Conservation (phyloP, 75 land plant species). For the Chamaecyparis obtusa region DNA sequence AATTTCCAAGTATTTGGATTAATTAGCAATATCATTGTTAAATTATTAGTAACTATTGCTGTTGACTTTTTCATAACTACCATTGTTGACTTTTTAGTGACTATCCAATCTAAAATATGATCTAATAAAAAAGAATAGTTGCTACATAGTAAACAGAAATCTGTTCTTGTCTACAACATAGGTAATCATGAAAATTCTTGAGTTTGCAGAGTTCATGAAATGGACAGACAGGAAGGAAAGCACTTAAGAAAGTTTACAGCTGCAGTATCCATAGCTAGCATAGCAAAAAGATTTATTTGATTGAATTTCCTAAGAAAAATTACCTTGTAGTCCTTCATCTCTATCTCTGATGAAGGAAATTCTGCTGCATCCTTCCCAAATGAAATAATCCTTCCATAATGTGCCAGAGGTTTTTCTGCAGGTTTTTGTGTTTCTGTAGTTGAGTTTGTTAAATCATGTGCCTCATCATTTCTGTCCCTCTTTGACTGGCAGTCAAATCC, state of each 20-base stretch:
- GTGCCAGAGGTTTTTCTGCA: conserved; percentile 16
- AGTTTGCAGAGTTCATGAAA: background rate
- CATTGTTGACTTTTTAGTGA: background rate
- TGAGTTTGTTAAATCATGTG: background rate
- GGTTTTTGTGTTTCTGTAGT: background rate
- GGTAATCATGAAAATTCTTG: conserved; percentile 5
- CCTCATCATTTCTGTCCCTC: conserved; percentile 39
- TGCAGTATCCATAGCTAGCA: background rate
- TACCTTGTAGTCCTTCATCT: conserved; percentile 75
- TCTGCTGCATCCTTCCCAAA: conserved; percentile 91
- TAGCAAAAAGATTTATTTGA: background rate
- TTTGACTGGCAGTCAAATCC: conserved; percentile 49
- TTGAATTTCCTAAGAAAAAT: conserved; percentile 23
- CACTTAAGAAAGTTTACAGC: background rate
- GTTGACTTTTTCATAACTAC: no score
- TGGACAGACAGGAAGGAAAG: background rate
- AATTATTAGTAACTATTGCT: background rate
- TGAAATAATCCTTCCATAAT: conserved; percentile 90
- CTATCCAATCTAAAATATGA: background rate
- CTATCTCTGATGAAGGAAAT: conserved; percentile 45
- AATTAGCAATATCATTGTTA: background rate
- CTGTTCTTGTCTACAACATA: background rate
- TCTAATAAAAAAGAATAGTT: background rate
- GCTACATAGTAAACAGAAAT: background rate
- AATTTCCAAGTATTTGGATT: background rate